Conservation (phyloP, 768 basidiomycete species). For the Russula foetens region DNA sequence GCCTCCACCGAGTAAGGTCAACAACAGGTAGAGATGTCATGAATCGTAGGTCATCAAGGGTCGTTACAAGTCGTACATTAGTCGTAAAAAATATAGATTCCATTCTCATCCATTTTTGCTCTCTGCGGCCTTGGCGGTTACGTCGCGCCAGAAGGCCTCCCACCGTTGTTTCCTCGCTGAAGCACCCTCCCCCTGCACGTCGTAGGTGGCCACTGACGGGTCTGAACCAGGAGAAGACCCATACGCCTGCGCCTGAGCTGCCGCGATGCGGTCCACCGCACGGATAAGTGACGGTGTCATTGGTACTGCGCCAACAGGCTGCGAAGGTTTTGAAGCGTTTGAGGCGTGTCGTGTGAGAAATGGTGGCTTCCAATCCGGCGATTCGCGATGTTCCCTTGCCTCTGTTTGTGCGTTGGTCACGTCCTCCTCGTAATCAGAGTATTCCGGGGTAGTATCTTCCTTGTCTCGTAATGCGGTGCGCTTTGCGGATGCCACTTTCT, state of each 20-base stretch:
- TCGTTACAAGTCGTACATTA: constrained; percentile 9
- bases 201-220: background rate
- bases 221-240: background rate
- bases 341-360: constrained; percentile 38
- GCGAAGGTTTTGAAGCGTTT: background rate
- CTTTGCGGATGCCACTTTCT: constrained; percentile 15
- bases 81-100: background rate
- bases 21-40: constrained; percentile 7
- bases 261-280: constrained; percentile 51
- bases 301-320: constrained; percentile 38
- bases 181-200: background rate
- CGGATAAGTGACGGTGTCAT: constrained; percentile 58
- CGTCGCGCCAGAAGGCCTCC: constrained; percentile 16
- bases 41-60: constrained; percentile 7
- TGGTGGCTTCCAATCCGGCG: constrained; percentile 39
- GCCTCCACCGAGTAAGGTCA: constrained; percentile 11
- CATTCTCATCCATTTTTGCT: background rate
- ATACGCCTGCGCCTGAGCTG: constrained; percentile 35
- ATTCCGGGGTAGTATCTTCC: constrained; percentile 20
- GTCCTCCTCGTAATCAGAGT: constrained; percentile 29
- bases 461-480: constrained; percentile 1
- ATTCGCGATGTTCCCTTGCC: constrained; percentile 15
- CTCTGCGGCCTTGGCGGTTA: constrained; percentile 10
- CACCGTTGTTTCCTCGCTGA: constrained; percentile 9
- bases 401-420: constrained; percentile 21